Evolutionary conservation across 441 rosid genomes (phyloP).

Genomic region (Gossypium davidsonii): DNA sequence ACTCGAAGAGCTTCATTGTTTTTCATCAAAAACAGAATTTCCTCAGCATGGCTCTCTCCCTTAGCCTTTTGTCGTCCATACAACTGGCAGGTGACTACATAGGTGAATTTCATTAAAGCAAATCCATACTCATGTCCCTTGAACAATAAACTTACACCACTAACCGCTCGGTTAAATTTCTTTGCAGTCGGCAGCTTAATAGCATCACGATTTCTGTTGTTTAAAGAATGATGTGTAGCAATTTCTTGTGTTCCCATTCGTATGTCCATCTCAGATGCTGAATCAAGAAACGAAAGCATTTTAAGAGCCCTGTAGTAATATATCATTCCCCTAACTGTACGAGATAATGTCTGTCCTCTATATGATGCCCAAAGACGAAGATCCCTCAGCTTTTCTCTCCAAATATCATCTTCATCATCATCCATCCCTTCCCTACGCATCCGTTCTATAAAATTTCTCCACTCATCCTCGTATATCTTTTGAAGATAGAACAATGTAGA

Average conservation of each 20-base stretch:
- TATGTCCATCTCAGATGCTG: constrained; percentile 78
- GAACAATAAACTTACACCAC: constrained; percentile 49
- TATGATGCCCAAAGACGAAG: constrained; percentile 88
- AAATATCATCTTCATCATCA: constrained; percentile 38
- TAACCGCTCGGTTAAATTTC: constrained; percentile 38
- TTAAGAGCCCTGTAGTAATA: constrained; percentile 78
- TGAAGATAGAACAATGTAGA: constrained; percentile 59
- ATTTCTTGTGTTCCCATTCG: constrained; percentile 46
- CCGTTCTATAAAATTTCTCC: constrained; percentile 62
- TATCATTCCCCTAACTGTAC: constrained; percentile 96
- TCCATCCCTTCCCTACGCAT: constrained; percentile 57
- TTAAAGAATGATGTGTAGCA: constrained; percentile 43
- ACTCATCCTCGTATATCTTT: constrained; percentile 54
- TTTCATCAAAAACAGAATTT: constrained; percentile 61
- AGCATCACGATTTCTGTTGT: constrained; percentile 25
- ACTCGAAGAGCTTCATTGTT: constrained; percentile 77
- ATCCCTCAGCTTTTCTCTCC: constrained; percentile 51
- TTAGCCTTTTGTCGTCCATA: constrained; percentile 75
- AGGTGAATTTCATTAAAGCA: constrained; percentile 78
- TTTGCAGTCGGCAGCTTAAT: constrained; percentile 33
- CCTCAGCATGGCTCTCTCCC: constrained; percentile 68
- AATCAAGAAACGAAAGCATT: constrained; percentile 83
- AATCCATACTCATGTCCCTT: constrained; percentile 73
- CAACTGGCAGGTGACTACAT: constrained; percentile 77
- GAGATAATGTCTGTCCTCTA: constrained; percentile 82